phyloP scores from a whole-genome alignment of 805 yeast genomes.

The Osmozyma mogii region DNA sequence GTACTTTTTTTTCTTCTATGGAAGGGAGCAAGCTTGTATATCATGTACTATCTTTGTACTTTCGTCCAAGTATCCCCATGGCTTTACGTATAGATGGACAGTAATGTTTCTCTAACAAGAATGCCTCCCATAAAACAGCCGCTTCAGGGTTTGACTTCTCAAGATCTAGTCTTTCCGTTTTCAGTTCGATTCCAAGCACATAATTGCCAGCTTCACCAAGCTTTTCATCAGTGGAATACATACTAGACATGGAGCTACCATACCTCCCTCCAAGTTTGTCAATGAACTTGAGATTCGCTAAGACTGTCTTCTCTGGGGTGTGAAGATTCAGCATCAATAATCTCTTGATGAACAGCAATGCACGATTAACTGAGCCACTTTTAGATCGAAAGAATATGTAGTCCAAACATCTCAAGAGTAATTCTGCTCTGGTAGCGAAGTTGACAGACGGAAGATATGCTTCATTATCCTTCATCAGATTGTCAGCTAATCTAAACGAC shows the following conservation, averaged over 20 bases:
- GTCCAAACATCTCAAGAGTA: constrained; percentile 70
- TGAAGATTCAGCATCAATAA: constrained; percentile 60
- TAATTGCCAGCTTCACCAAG: constrained; percentile 64
- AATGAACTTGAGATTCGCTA: constrained; percentile 70
- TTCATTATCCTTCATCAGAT: constrained; percentile 36
- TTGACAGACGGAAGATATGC: constrained; percentile 64
- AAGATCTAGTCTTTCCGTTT: constrained; percentile 40
- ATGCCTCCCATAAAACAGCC: constrained; percentile 86
- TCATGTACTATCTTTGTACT: too few relatives aligned
- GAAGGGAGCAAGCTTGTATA: too few relatives aligned
- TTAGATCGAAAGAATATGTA: constrained; percentile 70
- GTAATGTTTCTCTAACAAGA: constrained; percentile 72
- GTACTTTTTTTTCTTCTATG: too few relatives aligned
- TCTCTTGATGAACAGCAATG: constrained; percentile 77
- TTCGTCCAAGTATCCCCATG: background rate
- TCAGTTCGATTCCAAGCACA: constrained; percentile 50
- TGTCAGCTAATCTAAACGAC: constrained; percentile 74
- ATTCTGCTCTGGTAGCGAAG: constrained; percentile 82
- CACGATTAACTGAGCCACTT: constrained; percentile 59
- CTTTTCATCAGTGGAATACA: constrained; percentile 84
- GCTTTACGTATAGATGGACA: constrained; percentile 38
- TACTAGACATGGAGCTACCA: constrained; percentile 59
- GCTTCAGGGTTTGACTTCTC: constrained; percentile 80
- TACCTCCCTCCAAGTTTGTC: constrained; percentile 68
- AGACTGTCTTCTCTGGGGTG: constrained; percentile 80